These are phyloP conservation scores for Sabuloglossum arenarium DNA, from an alignment of 495 filamentous ascomycete genomes.

Conservation along the genomic window DNA sequence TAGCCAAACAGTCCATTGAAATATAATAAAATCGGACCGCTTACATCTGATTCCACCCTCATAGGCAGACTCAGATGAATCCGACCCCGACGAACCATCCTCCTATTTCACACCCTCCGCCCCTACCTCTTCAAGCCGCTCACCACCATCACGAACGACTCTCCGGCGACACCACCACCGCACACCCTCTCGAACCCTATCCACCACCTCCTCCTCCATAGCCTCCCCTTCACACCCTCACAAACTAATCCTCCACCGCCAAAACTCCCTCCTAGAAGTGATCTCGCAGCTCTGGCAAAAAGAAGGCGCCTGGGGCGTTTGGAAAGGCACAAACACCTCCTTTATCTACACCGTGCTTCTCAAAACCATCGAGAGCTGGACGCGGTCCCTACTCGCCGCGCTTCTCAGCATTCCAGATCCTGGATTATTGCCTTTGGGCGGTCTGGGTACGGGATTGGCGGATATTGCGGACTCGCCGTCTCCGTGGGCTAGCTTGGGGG, in stretches of 20 bases:
- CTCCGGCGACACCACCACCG: conserved; percentile 10
- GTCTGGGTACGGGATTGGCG: conserved; percentile 20
- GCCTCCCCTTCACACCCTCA: conserved; percentile 26
- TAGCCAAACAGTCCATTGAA: not conserved
- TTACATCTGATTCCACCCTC: not conserved
- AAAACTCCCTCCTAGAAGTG: conserved; percentile 57
- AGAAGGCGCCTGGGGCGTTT: conserved; percentile 76
- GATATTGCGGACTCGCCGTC: conserved; percentile 51
- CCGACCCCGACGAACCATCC: conserved; percentile 49
- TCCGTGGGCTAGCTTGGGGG: conserved; percentile 47
- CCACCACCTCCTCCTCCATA: conserved; percentile 20
- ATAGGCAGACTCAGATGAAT: conserved; percentile 34
- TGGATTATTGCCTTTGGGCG: conserved; percentile 23
- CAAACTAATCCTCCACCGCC: conserved; percentile 42
- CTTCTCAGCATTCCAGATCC: conserved; percentile 68
- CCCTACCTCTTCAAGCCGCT: conserved; percentile 27
- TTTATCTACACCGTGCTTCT: conserved; percentile 74
- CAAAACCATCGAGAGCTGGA: conserved; percentile 70
- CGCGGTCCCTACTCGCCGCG: conserved; percentile 61
- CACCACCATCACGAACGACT: conserved; percentile 25
- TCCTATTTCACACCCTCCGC: conserved; percentile 66
- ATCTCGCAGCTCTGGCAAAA: conserved; percentile 72
- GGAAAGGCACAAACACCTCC: conserved; percentile 84
- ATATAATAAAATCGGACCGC: not conserved
- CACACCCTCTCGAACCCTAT: conserved; percentile 20